Base-by-base conservation (phyloP, 495 filamentous ascomycete genomes). In the Penicillium waksmanii region DNA sequence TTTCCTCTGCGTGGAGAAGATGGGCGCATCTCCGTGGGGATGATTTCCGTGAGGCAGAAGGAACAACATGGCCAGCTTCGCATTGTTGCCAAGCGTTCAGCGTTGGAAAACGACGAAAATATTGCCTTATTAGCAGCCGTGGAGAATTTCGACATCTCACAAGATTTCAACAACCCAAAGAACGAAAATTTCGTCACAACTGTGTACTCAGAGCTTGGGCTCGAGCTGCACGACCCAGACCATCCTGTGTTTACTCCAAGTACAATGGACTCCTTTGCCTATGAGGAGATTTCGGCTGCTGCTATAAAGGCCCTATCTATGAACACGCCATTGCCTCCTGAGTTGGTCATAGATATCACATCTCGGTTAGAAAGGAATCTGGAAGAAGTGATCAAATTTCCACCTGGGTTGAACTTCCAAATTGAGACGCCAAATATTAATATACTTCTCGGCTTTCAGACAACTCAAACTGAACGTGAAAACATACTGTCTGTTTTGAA, bases 211-310 rank as follows among this genome's bases (percentile, higher is more conserved):
- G 53, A 56, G 11, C 48, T 46, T 8, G 60, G 60, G 6, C 31
- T 62, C 31, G 60, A 62, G 34, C 31, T 62, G 25, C 60, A 53
- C 33, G 60, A 57, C 19, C 60, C 60, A 10, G 60, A 62, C 27
- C n/a, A 33, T n/a, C 38, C 49, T 33, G 48, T 53, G 6, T 57
- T 57, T 9, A 40, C 21, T 4, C 33, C 50, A 1, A 42, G 33
- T 15, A 60, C 57, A 4, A 38, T 21, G 18, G 17, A 18, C 5
- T 25, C 31, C 6, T 46, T 51, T 18, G 57, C 38, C 11, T 33
- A 42, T 9, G 57, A 60, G 25, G 34, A 42, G 2, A 38, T 51
- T 25, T 35, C 15, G 7, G 6, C 13, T 7, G 46, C 34, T 35
- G 27, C 25, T n/a, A 51, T 38, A 12, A 19, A 34, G 5, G 47